Base-by-base conservation (phyloP, 106 monocot species). In the Acanthochlamys bracteata region DNA sequence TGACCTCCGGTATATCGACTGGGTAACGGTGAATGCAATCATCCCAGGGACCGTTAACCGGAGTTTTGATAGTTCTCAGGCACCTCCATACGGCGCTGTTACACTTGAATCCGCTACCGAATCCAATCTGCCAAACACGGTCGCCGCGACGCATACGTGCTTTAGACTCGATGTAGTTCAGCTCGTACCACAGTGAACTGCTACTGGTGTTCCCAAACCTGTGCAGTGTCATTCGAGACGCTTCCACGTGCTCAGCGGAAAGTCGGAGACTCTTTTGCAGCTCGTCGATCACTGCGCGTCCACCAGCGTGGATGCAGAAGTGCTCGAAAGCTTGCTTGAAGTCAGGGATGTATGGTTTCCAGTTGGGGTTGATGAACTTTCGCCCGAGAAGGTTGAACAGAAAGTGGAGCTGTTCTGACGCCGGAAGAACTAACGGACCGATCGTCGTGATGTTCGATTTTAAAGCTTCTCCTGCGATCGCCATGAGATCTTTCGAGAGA, bases 251-350 rank as follows among this genome's bases (percentile, higher is more conserved):
- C 73, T 65, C 49, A 2, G 65, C 65, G 9, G 65, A 65, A 14
- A 65, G 51, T 3, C 26, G 25, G 49, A 65, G 49, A 25, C 25
- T 65, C 65, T 65, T 65, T 24, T 65, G 65, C 25, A 65, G 65
- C 65, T 65, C 66, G 25, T 72, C 77, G 55, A 78, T 71, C 57
- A 78, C 78, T 27, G 78, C 68, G 20, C 49, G 22, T 24, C 78
- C 78, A 10, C 93, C 93, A 23, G 89, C 75, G 74, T 94, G 93
- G 23, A 95, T 80, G 78, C 94, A 95, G 71, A 94, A 86, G 69
- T 95, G 94, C 65, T 95, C 84, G 71, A 87, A 81, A 9, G 86
- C 94, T 60, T 55, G 74, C 68, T 84, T 86, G 81, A 95, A 95
- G 82, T 93, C 76, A 0, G 89, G 89, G 16, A 89, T 73, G 69